Base-by-base conservation (phyloP, 257 asterid species). In the Mitragyna speciosa region DNA sequence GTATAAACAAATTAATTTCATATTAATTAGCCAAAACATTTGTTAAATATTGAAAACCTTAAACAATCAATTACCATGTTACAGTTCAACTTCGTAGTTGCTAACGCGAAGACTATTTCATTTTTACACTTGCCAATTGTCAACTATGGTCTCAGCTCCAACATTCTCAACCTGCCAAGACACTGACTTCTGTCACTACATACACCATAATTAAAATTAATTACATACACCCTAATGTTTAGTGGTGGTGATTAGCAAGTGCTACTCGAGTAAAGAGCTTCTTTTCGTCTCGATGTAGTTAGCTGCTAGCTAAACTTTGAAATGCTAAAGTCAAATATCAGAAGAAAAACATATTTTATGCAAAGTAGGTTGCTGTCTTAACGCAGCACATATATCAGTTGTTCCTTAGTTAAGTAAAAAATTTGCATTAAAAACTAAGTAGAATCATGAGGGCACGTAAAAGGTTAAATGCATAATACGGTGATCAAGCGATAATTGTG, bases 91-190 rank as follows among this genome's bases (percentile, higher is more conserved):
- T 75, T 80, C 94, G 92, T 89, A 73, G 85, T 51, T 56, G 61
- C 12, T 83, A 91, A 90, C 91, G 89, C 89, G 86, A 78, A 82
- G 86, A 58, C 84, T 80, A 68, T 67, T 68, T 75, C 30, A 65
- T 4, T 39, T 12, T 22, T 5, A 59, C 66, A 76, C 9, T 68
- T 75, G 63, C 6, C 84, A 48, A 61, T 77, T 64, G 54, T 70
- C 76, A 49, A 76, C 69, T 64, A 47, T 73, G 78, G 80, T n/a
- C 5, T 26, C 64, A 72, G 85, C 63, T 75, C 87, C 80, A 75
- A 85, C 84, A 84, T 89, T 86, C 85, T 76, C 84, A 86, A 84
- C 88, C 78, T 67, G 80, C 67, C 16, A 19, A 30, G 33, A 70
- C 31, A 19, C 28, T 7, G 1, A 26, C 22, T 39, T 39, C 73